phyloP scores from a whole-genome alignment of 805 yeast species.

The Teunomyces atbi region DNA sequence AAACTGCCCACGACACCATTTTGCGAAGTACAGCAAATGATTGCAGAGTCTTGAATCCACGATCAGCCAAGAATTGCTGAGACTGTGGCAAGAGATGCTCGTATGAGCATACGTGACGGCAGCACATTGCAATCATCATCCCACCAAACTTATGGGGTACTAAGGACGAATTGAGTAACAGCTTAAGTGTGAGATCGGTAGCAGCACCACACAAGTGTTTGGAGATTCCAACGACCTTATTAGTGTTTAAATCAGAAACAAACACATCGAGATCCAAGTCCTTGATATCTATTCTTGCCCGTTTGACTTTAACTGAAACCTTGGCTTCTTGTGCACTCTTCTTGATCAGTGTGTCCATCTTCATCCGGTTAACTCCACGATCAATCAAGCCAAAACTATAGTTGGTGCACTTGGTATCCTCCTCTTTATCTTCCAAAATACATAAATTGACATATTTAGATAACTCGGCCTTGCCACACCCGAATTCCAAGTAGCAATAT shows the following conservation, averaged over 20 bases:
- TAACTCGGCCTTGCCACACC: slow-evolving; percentile 88
- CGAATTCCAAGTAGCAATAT: slow-evolving; percentile 66
- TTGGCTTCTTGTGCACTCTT: slow-evolving; percentile 45
- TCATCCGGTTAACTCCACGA: slow-evolving; percentile 73
- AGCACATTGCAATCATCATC: slow-evolving; percentile 84
- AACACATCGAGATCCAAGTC: slow-evolving; percentile 58
- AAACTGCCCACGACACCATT: slow-evolving; percentile 87
- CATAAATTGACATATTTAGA: slow-evolving; percentile 57
- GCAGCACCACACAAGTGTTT: slow-evolving; percentile 95
- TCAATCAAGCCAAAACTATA: slow-evolving; percentile 65
- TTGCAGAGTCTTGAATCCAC: slow-evolving; percentile 30
- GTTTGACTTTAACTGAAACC: slow-evolving; percentile 26
- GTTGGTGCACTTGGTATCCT: neutral
- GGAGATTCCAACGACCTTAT: slow-evolving; percentile 60
- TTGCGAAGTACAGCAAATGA: slow-evolving; percentile 54
- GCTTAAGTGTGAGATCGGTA: slow-evolving; percentile 77
- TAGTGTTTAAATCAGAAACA: slow-evolving; percentile 22
- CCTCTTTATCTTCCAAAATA: slow-evolving; percentile 20
- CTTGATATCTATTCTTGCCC: slow-evolving; percentile 77
- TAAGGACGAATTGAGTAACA: slow-evolving; percentile 46
- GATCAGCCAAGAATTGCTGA: slow-evolving; percentile 31
- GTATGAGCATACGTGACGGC: slow-evolving; percentile 79
- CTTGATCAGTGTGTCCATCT: slow-evolving; percentile 66
- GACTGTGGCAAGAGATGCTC: slow-evolving; percentile 52
- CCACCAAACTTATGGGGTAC: slow-evolving; percentile 43